Conservation (phyloP, 257 asterid species). For the Coffea eugenioides region DNA sequence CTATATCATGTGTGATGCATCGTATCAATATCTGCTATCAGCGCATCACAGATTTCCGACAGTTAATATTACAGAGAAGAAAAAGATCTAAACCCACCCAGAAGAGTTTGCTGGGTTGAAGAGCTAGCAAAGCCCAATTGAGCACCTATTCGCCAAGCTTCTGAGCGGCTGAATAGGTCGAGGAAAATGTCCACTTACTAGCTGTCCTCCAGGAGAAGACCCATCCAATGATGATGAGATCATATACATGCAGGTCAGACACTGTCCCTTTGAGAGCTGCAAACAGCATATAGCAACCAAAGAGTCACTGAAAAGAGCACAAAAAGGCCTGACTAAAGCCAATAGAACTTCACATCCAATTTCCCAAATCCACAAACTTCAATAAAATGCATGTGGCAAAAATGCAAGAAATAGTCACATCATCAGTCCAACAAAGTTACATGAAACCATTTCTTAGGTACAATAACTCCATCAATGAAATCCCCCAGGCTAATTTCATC, state of each 20-base stretch:
- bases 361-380: background rate
- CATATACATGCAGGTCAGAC: background rate
- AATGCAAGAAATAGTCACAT: background rate
- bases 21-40: slow-evolving; percentile 18
- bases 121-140: background rate
- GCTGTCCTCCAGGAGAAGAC: slow-evolving; percentile 13
- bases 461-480: background rate
- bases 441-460: background rate
- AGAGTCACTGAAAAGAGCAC: background rate
- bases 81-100: slow-evolving; percentile 3
- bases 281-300: slow-evolving; percentile 4
- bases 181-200: slow-evolving; percentile 11
- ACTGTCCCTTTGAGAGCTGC: slow-evolving; percentile 11
- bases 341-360: background rate
- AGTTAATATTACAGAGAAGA: slow-evolving; percentile 31
- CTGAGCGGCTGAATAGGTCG: background rate
- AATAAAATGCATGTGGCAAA: background rate
- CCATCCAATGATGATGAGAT: background rate
- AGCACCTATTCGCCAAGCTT: slow-evolving; percentile 9
- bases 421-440: background rate
- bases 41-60: slow-evolving; percentile 29
- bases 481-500: background rate
- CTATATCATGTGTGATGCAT: slow-evolving; percentile 17
- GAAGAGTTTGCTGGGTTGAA: background rate
- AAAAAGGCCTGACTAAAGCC: background rate